Conservation (phyloP, 2,329 filamentous ascomycete genomes). For the Botrytis cinerea region DNA sequence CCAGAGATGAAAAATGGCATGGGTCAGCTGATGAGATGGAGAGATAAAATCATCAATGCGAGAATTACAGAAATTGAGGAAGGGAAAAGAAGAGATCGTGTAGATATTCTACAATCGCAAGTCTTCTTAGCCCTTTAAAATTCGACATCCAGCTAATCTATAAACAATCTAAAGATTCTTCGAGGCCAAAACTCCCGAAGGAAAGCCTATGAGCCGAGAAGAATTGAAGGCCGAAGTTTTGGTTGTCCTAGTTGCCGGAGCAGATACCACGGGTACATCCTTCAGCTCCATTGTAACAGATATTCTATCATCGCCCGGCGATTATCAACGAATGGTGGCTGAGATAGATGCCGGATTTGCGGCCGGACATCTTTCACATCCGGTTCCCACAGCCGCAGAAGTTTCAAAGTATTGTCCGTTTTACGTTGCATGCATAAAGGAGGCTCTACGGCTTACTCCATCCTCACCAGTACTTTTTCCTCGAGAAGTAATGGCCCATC, state of each 20-base stretch:
- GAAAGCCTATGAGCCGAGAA: not conserved
- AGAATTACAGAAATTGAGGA: conserved; percentile 13
- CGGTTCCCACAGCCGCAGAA: not conserved
- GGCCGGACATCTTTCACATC: not conserved
- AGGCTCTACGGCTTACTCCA: conserved; percentile 16
- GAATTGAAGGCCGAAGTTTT: conserved; percentile 17
- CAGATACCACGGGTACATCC: conserved; percentile 15
- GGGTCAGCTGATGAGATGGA: conserved; percentile 20
- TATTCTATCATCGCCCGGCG: not conserved
- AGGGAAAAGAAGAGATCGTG: not conserved
- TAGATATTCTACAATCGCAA: conserved; percentile 12
- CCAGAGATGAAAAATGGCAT: conserved; percentile 18
- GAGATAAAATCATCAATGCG: conserved; percentile 12
- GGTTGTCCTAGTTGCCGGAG: conserved; percentile 15
- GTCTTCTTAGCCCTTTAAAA: not conserved
- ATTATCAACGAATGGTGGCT: not conserved
- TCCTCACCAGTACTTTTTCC: conserved; percentile 16
- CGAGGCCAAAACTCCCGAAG: conserved; percentile 4
- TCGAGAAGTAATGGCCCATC: conserved; percentile 6
- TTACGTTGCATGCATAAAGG: conserved; percentile 17
- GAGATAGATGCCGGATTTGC: conserved; percentile 12
- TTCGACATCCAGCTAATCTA: not conserved
- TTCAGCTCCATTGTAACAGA: conserved; percentile 11
- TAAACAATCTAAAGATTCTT: not conserved
- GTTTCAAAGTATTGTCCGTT: conserved; percentile 3